These are phyloP conservation scores for Pharus latifolius DNA, from an alignment of 176 grass and related monocot genomes.

Conservation along the genomic window DNA sequence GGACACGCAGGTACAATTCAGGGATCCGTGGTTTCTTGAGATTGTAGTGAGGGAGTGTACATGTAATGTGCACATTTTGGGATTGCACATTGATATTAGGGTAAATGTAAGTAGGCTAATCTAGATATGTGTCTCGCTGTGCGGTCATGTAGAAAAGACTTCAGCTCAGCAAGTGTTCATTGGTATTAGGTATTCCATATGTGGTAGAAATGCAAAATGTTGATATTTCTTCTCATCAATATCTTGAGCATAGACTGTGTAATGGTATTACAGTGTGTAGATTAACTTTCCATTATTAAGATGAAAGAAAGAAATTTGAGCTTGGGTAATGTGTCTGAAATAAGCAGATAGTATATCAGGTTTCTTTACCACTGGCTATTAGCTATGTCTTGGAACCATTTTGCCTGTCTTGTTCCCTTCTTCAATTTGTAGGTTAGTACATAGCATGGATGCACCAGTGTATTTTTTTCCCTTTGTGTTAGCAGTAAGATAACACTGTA, in stretches of 20 bases:
- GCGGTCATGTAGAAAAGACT: background rate
- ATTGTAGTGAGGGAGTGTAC: background rate
- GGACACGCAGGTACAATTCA: slow-evolving; percentile 47
- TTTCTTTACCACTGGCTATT: too few relatives aligned
- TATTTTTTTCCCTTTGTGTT: too few relatives aligned
- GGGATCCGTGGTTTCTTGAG: background rate
- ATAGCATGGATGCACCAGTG: too few relatives aligned
- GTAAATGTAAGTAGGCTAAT: background rate
- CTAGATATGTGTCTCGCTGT: background rate
- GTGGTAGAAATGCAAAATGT: background rate
- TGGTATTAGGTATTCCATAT: background rate
- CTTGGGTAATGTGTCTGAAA: background rate
- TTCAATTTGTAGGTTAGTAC: too few relatives aligned
- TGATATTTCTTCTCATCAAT: background rate
- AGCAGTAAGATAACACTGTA: background rate
- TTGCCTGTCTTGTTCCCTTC: background rate
- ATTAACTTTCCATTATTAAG: too few relatives aligned
- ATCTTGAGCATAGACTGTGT: background rate
- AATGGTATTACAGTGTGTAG: background rate
- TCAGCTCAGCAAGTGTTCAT: background rate
- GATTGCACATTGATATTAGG: slow-evolving; percentile 10
- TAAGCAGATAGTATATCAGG: background rate
- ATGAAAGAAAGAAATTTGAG: background rate
- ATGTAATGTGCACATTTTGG: background rate
- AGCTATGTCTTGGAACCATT: too few relatives aligned